phyloP scores from a whole-genome alignment of 73 alveolate species.

The Stentor roeselii region DNA sequence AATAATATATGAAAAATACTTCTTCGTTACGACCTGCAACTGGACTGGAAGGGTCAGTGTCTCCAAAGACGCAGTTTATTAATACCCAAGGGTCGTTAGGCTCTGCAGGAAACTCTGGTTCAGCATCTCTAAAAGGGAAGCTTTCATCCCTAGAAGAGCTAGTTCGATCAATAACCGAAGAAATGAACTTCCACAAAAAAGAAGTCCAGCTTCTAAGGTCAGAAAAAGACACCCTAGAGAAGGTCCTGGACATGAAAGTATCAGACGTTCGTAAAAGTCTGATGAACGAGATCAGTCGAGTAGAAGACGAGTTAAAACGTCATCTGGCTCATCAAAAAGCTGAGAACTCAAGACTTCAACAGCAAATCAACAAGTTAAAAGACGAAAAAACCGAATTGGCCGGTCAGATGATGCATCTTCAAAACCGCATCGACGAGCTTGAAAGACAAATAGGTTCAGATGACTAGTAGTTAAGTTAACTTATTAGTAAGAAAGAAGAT shows the following conservation, averaged over 20 bases:
- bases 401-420: conserved; percentile 71
- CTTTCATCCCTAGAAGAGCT: conserved; percentile 39
- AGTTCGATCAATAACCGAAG: conserved; percentile 62
- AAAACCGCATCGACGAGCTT: conserved; percentile 81
- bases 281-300: conserved; percentile 87
- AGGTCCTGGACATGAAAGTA: conserved; percentile 89
- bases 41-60: too few species aligned
- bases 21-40: too few species aligned
- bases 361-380: conserved; percentile 71
- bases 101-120: conserved; percentile 43
- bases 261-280: conserved; percentile 92
- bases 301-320: conserved; percentile 94
- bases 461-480: conserved; percentile 40
- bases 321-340: conserved; percentile 84
- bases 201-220: conserved; percentile 81
- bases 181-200: conserved; percentile 88
- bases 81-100: too few species aligned
- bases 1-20: too few species aligned
- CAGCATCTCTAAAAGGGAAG: conserved; percentile 67
- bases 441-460: conserved; percentile 85
- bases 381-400: conserved; percentile 85
- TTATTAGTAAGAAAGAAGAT: too few species aligned
- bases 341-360: conserved; percentile 81
- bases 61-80: too few species aligned
- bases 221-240: conserved; percentile 91